Evolutionary conservation across 2,329 filamentous ascomycete species (phyloP), one percentile per base, ranked within the genome.

Genomic region (Curvularia verruculosa): DNA sequence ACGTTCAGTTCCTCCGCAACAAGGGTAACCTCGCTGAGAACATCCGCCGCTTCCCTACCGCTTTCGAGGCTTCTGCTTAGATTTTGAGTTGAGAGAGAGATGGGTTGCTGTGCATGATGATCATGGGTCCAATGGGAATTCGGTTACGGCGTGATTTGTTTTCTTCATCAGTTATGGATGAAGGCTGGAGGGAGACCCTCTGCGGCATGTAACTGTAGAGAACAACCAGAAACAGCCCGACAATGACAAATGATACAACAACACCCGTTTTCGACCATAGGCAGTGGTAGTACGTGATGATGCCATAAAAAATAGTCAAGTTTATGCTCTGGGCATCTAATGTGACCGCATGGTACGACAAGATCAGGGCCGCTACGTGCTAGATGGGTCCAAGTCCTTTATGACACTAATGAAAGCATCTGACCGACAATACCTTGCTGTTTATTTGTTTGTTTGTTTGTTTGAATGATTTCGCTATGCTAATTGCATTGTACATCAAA

Each of bases 1-100:
- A 99, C 84, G 95, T 99, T 74, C 92, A 99, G 87, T 99, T 99
- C 90, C 88, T 98, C 75, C 86, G 87, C 84, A 96, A 96, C 87
- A 89, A 96, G 84, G 95, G 95, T 76, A 85, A 83, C 75, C 84
- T 99, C 70, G 86, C 84, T 79, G 73, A 90, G 73, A 99, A 99
- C 89, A 88, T 99, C 79, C 88, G 87, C 82, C 87, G 91, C 75
- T 99, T 97, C 91, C 95, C 95, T 74, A 89, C 90, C 65, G 95
- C 95, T 78, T 99, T 96, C 84, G 81, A 77, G 66, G 52, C 63
- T 49, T 68, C 73, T 62, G 73, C 72, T 65, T 75, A 76, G 62
- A 58, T 68, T 65, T 51, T 49, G 52, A 58, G 34, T 45, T 55
- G 58, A 46, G 56, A 47, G 56, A 47, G 56, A 47, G 58, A 60